phyloP scores from a whole-genome alignment of 805 yeast species.

The Myxozyma melibiosi region DNA sequence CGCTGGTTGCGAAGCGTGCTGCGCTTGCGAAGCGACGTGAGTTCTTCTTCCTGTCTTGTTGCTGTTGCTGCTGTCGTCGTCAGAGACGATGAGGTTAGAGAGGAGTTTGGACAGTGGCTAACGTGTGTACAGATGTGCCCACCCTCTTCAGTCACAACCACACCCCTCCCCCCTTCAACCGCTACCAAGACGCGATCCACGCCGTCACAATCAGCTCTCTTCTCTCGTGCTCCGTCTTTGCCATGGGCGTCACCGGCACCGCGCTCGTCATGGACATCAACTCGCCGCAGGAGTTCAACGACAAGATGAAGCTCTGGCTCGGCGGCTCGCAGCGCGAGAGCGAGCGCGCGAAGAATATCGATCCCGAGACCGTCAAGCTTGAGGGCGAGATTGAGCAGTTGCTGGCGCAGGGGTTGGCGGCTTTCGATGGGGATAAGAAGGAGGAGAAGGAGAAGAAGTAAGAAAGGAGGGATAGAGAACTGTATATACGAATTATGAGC shows the following conservation, averaged over 20 bases:
- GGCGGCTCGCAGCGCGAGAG: slow-evolving; percentile 55
- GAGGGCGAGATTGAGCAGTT: slow-evolving; percentile 27
- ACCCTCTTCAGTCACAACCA: slow-evolving; percentile 76
- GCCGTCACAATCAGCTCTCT: slow-evolving; percentile 76
- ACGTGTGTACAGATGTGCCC: slow-evolving; percentile 52
- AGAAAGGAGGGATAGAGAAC: not conserved
- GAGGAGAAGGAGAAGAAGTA: not conserved
- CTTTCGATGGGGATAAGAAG: slow-evolving; percentile 1
- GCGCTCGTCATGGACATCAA: slow-evolving; percentile 78
- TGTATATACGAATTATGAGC: slow-evolving; percentile 1
- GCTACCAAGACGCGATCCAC: slow-evolving; percentile 72
- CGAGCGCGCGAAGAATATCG: slow-evolving; percentile 21
- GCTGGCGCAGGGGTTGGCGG: slow-evolving; percentile 13
- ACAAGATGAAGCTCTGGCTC: slow-evolving; percentile 57
- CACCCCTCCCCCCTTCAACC: slow-evolving; percentile 71
- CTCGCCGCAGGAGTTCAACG: slow-evolving; percentile 65
- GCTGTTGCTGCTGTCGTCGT: not conserved
- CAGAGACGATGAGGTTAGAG: not conserved
- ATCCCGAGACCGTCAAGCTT: slow-evolving; percentile 18
- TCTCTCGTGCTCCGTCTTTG: slow-evolving; percentile 64
- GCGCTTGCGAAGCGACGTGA: slow-evolving; percentile 20
- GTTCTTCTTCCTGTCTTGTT: no score
- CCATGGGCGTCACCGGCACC: slow-evolving; percentile 70
- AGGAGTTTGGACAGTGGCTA: not conserved
- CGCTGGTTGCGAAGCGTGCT: slow-evolving; percentile 24